Conservation (phyloP, 495 filamentous ascomycete species). For the Aeminium ludgeri region DNA sequence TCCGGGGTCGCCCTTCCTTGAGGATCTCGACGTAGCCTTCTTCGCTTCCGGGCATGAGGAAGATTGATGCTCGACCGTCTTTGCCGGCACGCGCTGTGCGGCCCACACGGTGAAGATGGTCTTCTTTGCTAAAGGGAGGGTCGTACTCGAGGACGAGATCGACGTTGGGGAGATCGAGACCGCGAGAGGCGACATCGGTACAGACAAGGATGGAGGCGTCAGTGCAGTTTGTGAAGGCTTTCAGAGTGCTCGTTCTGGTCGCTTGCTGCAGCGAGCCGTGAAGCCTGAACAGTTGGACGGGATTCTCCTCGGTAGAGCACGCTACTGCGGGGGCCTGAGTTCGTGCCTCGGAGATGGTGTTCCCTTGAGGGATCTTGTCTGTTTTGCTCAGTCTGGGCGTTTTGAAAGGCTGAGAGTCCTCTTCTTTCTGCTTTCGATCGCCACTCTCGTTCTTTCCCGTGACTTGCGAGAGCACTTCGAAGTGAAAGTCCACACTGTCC, state of each 20-base stretch:
- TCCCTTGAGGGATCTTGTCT: slow-evolving; percentile 16
- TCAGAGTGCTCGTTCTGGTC: slow-evolving; percentile 67
- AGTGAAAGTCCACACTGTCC: slow-evolving; percentile 93
- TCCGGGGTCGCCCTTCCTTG: slow-evolving; percentile 39
- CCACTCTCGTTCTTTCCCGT: slow-evolving; percentile 15
- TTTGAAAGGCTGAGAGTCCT: neutral
- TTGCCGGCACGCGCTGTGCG: slow-evolving; percentile 86
- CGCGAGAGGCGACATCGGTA: slow-evolving; percentile 87
- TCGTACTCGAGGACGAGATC: slow-evolving; percentile 92
- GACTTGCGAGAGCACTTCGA: slow-evolving; percentile 55
- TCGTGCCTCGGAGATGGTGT: slow-evolving; percentile 15
- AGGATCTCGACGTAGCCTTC: slow-evolving; percentile 75
- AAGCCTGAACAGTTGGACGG: slow-evolving; percentile 60
- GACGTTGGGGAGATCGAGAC: slow-evolving; percentile 83
- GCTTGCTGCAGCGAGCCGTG: slow-evolving; percentile 88
- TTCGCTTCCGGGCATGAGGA: slow-evolving; percentile 77
- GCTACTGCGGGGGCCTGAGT: slow-evolving; percentile 15
- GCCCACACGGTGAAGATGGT: slow-evolving; percentile 87
- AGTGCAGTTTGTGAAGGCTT: slow-evolving; percentile 45
- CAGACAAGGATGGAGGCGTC: slow-evolving; percentile 69
- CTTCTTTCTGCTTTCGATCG: slow-evolving; percentile 7
- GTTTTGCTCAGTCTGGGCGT: slow-evolving; percentile 23
- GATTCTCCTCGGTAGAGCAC: slow-evolving; percentile 14
- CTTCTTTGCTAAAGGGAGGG: slow-evolving; percentile 73
- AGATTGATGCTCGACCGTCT: slow-evolving; percentile 71